These are phyloP conservation scores for Xylaria hypoxylon DNA, from an alignment of 2,329 filamentous ascomycete species.

Conservation along the genomic window DNA sequence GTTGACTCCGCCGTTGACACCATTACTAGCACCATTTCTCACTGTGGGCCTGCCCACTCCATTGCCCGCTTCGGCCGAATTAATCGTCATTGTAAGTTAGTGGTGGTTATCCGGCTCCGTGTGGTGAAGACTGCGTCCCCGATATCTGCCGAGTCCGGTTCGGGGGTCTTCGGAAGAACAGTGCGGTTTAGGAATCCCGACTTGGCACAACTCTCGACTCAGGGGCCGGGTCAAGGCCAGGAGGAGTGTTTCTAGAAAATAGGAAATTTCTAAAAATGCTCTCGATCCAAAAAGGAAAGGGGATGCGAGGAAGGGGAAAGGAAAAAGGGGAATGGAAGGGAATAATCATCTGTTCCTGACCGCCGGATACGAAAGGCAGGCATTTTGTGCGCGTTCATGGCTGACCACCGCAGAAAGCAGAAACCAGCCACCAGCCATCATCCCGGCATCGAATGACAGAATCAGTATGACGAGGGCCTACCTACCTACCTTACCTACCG, in stretches of 20 bases:
- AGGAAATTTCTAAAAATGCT: neutral
- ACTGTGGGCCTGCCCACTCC: conserved; percentile 3
- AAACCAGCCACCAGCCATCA: conserved; percentile 10
- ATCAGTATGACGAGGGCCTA: conserved; percentile 1
- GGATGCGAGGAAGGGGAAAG: neutral
- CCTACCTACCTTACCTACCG: conserved; percentile 14
- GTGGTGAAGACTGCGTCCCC: conserved; percentile 20
- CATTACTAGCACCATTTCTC: conserved; percentile 18
- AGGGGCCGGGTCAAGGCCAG: neutral
- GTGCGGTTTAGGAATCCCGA: conserved; percentile 16
- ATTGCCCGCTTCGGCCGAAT: conserved; percentile 19
- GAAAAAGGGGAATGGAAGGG: neutral
- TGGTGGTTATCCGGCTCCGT: conserved; percentile 28
- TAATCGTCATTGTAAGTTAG: conserved; percentile 24
- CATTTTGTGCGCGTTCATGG: conserved; percentile 22
- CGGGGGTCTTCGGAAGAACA: conserved; percentile 35
- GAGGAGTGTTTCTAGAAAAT: neutral
- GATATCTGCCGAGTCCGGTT: conserved; percentile 37
- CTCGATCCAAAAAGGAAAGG: conserved; percentile 10
- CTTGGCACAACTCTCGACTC: conserved; percentile 21
- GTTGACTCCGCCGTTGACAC: neutral
- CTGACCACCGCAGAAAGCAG: neutral
- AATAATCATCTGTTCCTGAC: conserved; percentile 7
- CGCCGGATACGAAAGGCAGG: conserved; percentile 21
- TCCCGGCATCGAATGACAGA: conserved; percentile 14